Percentiles rank a stretch among this genome's conserved stretches.
Evolutionary conservation across 2,329 filamentous ascomycete species (phyloP).

Genomic region (Arthrobotrys musiformis): DNA sequence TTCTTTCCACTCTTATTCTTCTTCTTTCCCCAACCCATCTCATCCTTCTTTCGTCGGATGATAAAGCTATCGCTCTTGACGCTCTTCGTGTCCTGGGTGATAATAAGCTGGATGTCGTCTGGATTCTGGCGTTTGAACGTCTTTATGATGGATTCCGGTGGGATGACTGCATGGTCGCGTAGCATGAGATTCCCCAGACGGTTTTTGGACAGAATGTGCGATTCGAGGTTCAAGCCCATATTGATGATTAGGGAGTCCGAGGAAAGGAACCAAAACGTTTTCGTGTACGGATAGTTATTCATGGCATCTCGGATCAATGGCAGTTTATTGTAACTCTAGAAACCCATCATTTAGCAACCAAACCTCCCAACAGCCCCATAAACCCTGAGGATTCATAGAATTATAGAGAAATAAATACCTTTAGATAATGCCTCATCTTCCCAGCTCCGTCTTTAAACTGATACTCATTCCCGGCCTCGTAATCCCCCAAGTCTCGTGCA

Average conservation of each 20-base stretch:
- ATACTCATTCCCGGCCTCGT: conserved; percentile 39
- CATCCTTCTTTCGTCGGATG: conserved; percentile 81
- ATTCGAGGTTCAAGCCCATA: conserved; percentile 74
- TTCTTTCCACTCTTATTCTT: conserved; percentile 31
- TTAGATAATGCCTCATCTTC: conserved; percentile 22
- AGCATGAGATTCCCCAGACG: conserved; percentile 83
- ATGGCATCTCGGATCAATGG: conserved; percentile 90
- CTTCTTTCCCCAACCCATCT: conserved; percentile 68
- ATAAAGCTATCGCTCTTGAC: conserved; percentile 81
- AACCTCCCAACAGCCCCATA: too few species aligned
- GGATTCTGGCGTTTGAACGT: conserved; percentile 85
- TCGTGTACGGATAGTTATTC: conserved; percentile 78
- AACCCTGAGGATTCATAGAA: too few species aligned
- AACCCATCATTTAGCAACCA: conserved; percentile 63
- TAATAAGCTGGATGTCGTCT: conserved; percentile 79
- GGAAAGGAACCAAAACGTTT: conserved; percentile 88
- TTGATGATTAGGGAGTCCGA: conserved; percentile 90
- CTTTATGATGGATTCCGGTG: conserved; percentile 95
- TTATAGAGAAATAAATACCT: conserved; percentile 11
- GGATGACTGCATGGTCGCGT: conserved; percentile 85
- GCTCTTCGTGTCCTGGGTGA: conserved; percentile 86
- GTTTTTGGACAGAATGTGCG: conserved; percentile 74
- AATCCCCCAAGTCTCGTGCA: conserved; percentile 19
- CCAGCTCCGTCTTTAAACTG: conserved; percentile 36
- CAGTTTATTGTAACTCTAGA: conserved; percentile 77